Evolutionary conservation across 2,329 filamentous ascomycete species (phyloP), one percentile per base, ranked within the genome.

Genomic region (Fonsecaea pedrosoi): DNA sequence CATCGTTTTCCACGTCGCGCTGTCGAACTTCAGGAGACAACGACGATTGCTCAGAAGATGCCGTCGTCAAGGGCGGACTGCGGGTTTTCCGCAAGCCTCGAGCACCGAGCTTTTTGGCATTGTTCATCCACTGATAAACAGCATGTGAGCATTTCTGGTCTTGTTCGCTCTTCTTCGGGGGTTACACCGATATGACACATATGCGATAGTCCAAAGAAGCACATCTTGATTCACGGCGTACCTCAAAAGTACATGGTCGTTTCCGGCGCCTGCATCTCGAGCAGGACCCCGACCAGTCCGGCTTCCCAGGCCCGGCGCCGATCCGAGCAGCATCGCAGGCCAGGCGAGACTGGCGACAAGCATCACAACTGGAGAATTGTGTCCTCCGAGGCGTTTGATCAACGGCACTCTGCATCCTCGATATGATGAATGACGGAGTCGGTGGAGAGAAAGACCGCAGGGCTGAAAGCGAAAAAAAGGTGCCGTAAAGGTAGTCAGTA

Each of bases 231-330:
- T 57, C 38, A 15, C 54, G 40, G 25, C 15, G 68, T 68, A 64
- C 66, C 60, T 66, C 67, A 64, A 70, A 73, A 35, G 56, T 72
- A 32, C 67, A 73, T 37, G 63, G 63, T 25, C 66, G 71, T 18
- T 60, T 56, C 13, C 68, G 66, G 35, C 70, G 67, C 42, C 54
- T 67, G 71, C 73, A 74, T 61, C 74, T 70, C 63, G 61, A 65
- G 38, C 70, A 70, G 12, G 68, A 58, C 6, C 68, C 69, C 54
- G 66, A 69, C 71, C 60, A 73, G 67, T 54, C 68, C 60, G 66
- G 65, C 38, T 68, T 58, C 56, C 65, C 60, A 60, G 70, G 69
- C 65, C 69, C 54, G 71, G 62, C 35, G 8, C 66, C 62, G 25
- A 60, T 54, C 25, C 66, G 54, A 10, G 60, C 60, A 9, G 60